phyloP scores from a whole-genome alignment of 2,329 filamentous ascomycete species.

The Colletotrichum paranaense region DNA sequence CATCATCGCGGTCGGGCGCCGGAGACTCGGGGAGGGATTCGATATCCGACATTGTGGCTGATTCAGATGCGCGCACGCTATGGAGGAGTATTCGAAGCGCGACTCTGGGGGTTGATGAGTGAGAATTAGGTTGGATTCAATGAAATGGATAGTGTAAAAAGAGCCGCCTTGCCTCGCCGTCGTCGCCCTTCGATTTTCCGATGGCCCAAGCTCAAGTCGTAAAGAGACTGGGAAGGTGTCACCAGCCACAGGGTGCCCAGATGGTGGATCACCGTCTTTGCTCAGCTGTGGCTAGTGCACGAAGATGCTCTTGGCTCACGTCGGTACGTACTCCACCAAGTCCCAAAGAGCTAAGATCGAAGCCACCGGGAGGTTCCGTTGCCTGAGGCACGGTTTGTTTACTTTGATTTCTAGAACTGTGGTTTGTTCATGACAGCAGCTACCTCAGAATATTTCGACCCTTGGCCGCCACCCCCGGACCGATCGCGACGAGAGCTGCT shows the following conservation, averaged over 20 bases:
- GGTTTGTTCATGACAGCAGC: not conserved
- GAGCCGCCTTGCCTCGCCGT: not conserved
- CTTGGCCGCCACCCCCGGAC: conserved; percentile 7
- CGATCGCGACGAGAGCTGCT: not conserved
- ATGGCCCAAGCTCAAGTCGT: conserved; percentile 29
- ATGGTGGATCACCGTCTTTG: not conserved
- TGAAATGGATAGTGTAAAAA: not conserved
- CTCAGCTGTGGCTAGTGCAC: not conserved
- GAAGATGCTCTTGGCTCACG: not conserved
- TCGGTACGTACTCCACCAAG: not conserved
- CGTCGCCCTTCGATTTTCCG: conserved; percentile 27
- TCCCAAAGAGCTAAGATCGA: not conserved
- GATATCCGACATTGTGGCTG: conserved; percentile 57
- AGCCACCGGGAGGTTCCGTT: conserved; percentile 7
- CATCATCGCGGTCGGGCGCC: conserved; percentile 46
- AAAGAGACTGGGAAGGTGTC: conserved; percentile 1
- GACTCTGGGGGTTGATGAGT: not conserved
- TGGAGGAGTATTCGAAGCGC: not conserved
- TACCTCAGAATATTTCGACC: conserved; percentile 6
- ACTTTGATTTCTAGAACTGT: conserved; percentile 19
- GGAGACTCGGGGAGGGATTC: conserved; percentile 55
- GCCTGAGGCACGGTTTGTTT: conserved; percentile 37
- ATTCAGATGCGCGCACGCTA: not conserved
- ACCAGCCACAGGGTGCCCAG: not conserved
- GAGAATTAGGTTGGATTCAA: not conserved